phyloP scores from a whole-genome alignment of 148 eudicot genomes.

The Chenopodium berlandieri region DNA sequence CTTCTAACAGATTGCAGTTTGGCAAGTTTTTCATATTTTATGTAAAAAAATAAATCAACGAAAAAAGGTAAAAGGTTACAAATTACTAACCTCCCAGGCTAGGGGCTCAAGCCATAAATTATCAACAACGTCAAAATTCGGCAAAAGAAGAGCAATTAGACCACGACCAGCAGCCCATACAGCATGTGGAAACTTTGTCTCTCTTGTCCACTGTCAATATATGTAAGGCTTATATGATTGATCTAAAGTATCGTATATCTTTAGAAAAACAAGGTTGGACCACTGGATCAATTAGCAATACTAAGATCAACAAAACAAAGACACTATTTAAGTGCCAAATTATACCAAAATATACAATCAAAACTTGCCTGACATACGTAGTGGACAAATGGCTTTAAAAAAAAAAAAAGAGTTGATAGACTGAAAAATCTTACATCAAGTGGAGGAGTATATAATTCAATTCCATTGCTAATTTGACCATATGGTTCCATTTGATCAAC shows the following conservation, averaged over 20 bases:
- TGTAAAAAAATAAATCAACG: background rate
- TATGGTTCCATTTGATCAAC: conserved; percentile 95
- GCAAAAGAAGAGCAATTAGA: conserved; percentile 74
- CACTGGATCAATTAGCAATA: conserved; percentile 5
- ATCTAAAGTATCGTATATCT: background rate
- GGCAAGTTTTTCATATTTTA: conserved; percentile 4
- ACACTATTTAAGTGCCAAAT: background rate
- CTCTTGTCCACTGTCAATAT: conserved; percentile 72
- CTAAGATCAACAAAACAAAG: background rate
- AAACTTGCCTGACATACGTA: background rate
- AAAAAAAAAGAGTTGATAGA: background rate
- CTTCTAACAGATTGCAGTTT: background rate
- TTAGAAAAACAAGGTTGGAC: background rate
- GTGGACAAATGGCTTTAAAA: background rate
- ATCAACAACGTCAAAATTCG: conserved; percentile 87
- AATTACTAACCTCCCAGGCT: conserved; percentile 77
- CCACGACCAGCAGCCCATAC: conserved; percentile 99
- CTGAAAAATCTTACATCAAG: conserved; percentile 56
- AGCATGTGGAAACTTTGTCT: conserved; percentile 87
- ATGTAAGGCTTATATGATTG: background rate
- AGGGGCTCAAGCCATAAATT: conserved; percentile 91
- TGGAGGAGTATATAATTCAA: conserved; percentile 73
- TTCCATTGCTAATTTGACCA: conserved; percentile 79
- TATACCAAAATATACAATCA: background rate
- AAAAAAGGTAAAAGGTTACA: background rate